A percentile compares a stretch with the other conserved stretches of the same genome.
phyloP scores from a whole-genome alignment of 306 rosid species.

The Gastrolobium bilobum region DNA sequence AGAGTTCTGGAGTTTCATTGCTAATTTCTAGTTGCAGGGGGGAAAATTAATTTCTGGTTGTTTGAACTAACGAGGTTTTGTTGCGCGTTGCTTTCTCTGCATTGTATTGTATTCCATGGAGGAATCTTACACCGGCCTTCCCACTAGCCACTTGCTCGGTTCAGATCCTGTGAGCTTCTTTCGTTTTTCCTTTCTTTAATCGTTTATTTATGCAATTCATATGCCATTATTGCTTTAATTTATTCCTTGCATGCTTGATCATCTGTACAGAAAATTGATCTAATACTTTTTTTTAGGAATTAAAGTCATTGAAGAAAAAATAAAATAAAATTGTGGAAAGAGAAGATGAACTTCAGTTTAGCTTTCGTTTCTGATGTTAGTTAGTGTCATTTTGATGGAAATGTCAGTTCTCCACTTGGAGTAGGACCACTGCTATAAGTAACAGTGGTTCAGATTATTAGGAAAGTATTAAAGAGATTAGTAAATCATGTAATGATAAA shows the following conservation, averaged over 20 bases:
- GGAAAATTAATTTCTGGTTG: too few species aligned
- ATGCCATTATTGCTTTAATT: not conserved
- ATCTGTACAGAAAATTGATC: not conserved
- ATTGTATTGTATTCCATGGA: slow-evolving; percentile 60
- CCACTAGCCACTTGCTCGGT: slow-evolving; percentile 97
- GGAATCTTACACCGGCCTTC: slow-evolving; percentile 77
- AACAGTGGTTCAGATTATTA: not conserved
- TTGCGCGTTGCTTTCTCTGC: not conserved
- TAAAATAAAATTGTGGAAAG: not conserved
- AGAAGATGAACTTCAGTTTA: not conserved
- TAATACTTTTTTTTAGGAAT: not conserved
- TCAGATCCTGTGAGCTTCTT: slow-evolving; percentile 82
- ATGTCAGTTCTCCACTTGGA: too few species aligned
- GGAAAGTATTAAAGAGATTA: not conserved
- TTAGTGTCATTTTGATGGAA: too few species aligned
- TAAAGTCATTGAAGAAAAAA: not conserved
- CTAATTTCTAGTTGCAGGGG: too few species aligned
- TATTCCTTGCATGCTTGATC: not conserved
- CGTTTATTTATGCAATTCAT: not conserved
- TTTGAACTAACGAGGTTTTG: not conserved
- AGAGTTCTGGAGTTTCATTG: too few species aligned
- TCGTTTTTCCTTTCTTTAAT: not conserved
- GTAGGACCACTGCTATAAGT: too few species aligned
- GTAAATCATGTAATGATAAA: not conserved
- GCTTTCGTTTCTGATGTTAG: too few species aligned